Evolutionary conservation across 2,329 filamentous ascomycete species (phyloP), one percentile per base, ranked within the genome.

Genomic region (Davidsoniella eucalypti): DNA sequence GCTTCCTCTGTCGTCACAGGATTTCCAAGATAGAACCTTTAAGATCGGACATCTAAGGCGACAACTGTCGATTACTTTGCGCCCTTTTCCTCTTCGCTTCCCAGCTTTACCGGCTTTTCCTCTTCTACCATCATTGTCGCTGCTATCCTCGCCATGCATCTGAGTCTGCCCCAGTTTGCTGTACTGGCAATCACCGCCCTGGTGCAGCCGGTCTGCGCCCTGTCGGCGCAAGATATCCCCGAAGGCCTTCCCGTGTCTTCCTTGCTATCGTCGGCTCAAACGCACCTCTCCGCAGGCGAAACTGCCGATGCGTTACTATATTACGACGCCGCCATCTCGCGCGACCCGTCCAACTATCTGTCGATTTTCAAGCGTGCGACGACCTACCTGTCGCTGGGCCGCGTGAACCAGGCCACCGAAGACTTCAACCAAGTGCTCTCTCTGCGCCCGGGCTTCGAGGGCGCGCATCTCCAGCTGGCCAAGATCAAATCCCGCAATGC

Each of bases 311-410:
- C 92, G 18, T 77, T 98, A 47, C 72, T 80, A 23, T 96, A 93
- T 67, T 98, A 94, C 67, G 88, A 98, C 63, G 84, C 84, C 46
- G 93, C 92, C 57, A 80, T 96, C 57, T 75, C 80, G 38, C 80
- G 84, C 58, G 88, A 98, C 62, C 90, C 92, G 1, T 75, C 75
- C 58, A 93, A 96, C 68, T 98, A 98, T 66, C 72, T 98, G 49
- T 92, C 88, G 41, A 75, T 93, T 61, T 98, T 95, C 71, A 90
- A 94, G 66, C 87, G 92, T 55, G 93, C 90, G 49, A 93, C 90
- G 40, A 86, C 92, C 9, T 94, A 94, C 62, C 79, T 98, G 23
- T 95, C 90, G 0, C 74, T 96, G 4, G 92, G 92, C 43, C 81
- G 78, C 60, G 82, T 81, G 40, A 71, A 73, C 4, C 87, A 94